Percentiles rank a stretch among this genome's conserved stretches.
phyloP scores from a whole-genome alignment of 441 rosid genomes.

The Pelargonium fulgidum region DNA sequence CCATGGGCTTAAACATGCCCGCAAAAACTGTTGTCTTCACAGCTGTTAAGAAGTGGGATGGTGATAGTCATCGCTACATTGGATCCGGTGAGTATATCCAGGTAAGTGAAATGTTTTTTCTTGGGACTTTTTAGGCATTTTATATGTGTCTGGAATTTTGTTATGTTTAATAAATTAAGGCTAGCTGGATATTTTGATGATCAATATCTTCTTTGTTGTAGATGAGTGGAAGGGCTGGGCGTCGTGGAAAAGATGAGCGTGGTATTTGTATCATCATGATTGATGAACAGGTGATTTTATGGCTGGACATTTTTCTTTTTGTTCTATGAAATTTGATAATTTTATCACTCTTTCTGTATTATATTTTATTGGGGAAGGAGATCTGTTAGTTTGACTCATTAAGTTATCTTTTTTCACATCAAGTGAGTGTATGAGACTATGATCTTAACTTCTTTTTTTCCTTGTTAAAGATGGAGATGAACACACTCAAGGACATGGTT shows the following conservation, averaged over 20 bases:
- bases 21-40: slow-evolving; percentile 98
- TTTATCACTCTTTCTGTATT: neutral
- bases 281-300: slow-evolving; percentile 67
- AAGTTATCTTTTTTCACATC: slow-evolving; percentile 13
- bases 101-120: slow-evolving; percentile 43
- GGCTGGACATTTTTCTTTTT: slow-evolving; percentile 13
- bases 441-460: slow-evolving; percentile 9
- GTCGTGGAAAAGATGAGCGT: slow-evolving; percentile 95
- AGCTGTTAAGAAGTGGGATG: slow-evolving; percentile 95
- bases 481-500: slow-evolving; percentile 79
- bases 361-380: neutral
- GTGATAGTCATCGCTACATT: slow-evolving; percentile 88
- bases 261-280: slow-evolving; percentile 96
- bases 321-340: neutral
- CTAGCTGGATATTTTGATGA: slow-evolving; percentile 13
- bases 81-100: slow-evolving; percentile 97
- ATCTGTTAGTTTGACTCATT: neutral
- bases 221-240: slow-evolving; percentile 99
- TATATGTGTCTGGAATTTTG: neutral
- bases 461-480: slow-evolving; percentile 80
- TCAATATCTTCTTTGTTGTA: slow-evolving; percentile 26
- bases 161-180: neutral
- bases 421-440: neutral
- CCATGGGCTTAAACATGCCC: slow-evolving; percentile 98
- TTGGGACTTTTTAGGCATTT: slow-evolving; percentile 9